Percentiles rank a stretch among this genome's conserved stretches.
These are phyloP conservation scores for Limonium bicolor DNA, from an alignment of 148 eudicot species.

Conservation along the genomic window DNA sequence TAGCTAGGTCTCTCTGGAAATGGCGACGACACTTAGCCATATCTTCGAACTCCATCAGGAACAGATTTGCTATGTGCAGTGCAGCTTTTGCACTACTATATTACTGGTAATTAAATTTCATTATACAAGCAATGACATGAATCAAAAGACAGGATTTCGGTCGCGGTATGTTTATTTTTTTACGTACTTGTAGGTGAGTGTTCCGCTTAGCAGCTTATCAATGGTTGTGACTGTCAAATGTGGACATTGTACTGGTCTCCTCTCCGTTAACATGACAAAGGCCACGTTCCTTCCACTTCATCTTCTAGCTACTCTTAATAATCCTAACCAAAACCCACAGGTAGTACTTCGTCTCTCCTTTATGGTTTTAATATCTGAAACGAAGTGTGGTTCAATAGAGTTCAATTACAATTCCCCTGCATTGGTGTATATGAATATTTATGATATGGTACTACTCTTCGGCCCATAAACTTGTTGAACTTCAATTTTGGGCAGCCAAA, in stretches of 20 bases:
- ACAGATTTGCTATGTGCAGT: slow-evolving; percentile 82
- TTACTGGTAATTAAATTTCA: slow-evolving; percentile 51
- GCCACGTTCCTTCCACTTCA: slow-evolving; percentile 57
- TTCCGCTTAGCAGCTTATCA: slow-evolving; percentile 57
- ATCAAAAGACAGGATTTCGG: too few relatives aligned
- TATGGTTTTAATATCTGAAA: too few relatives aligned
- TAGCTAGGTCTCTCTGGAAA: too few relatives aligned
- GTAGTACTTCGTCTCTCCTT: background rate
- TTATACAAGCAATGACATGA: too few relatives aligned
- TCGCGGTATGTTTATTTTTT: too few relatives aligned
- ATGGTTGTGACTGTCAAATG: slow-evolving; percentile 74
- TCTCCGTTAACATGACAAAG: slow-evolving; percentile 67
- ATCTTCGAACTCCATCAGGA: slow-evolving; percentile 42
- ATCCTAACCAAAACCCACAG: slow-evolving; percentile 15
- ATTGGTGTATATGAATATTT: too few relatives aligned
- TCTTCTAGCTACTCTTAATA: slow-evolving; percentile 29
- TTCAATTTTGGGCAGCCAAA: too few relatives aligned
- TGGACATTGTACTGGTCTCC: slow-evolving; percentile 61
- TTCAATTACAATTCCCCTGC: too few relatives aligned
- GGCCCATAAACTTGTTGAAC: too few relatives aligned
- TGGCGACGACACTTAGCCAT: slow-evolving; percentile 18
- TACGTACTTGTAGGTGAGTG: slow-evolving; percentile 50
- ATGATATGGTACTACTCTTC: too few relatives aligned
- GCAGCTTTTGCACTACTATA: slow-evolving; percentile 70
- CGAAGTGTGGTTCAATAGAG: too few relatives aligned